Evolutionary conservation across 202 grass and related monocot species (phyloP), one percentile per base, ranked within the genome.

Genomic region (Setaria italica): DNA sequence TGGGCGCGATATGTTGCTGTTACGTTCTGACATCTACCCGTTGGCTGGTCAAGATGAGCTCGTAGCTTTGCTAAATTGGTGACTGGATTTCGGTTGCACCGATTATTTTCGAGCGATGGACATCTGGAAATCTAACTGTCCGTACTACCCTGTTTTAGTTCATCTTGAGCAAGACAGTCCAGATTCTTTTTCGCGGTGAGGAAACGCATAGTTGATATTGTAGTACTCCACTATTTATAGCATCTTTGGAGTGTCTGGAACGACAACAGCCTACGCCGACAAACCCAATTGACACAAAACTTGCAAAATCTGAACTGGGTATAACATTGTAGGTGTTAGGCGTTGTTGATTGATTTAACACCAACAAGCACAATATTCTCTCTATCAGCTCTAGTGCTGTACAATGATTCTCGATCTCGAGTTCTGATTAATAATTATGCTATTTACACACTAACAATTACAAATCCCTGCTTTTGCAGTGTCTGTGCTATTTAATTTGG

Each of bases 381-480:
- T 84, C 33, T 34, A 34, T 42, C 30, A 50, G 74, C 70, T 81
- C 56, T 77, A 81, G 20, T 50, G 65, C 76, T 81, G 77, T 77
- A 81, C 62, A 71, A 41, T 80, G 65, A 56, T 7, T 43, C 20
- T 42, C 3, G 14, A 78, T 19, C 54, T 58, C 0, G 15, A 50
- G 13, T 63, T 85, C 63, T 13, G n/a, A n/a, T 37, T 37, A 35
- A 63, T 71, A 74, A 20, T 15, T 80, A 80, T 32, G 5, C 76
- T 77, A 84, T 80, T 41, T 60, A 58, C 76, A 87, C 46, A 13
- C 12, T 41, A 70, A 17, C 15, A 64, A 42, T 42, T 74, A 15
- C 37, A 87, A 35, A 41, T 29, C 3, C 21, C 7, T 72, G 49
- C 33, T 57, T 25, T 50, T 21, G 4, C 32, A 63, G 16, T 17